A percentile compares a stretch with the other conserved stretches of the same genome.
Evolutionary conservation across 176 grass and related monocot genomes (phyloP).

Genomic region (Metroxylon sagu): DNA sequence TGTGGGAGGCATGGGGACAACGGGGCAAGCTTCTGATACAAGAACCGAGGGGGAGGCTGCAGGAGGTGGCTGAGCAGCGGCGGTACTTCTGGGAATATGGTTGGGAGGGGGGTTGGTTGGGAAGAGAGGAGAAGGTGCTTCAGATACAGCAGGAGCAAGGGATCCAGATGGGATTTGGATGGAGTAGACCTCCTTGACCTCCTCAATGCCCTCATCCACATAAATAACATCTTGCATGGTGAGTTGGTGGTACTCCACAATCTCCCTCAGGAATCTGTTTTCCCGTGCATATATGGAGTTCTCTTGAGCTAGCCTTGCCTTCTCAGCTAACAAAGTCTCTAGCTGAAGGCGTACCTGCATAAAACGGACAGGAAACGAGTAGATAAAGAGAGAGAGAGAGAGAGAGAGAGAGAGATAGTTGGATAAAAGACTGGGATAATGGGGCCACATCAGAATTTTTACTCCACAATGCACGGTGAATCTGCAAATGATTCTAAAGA

Average conservation of each 20-base stretch:
- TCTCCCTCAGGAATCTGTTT: conserved; percentile 91
- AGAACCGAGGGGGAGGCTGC: conserved; percentile 22
- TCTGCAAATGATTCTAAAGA: too few relatives aligned
- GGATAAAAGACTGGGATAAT: too few relatives aligned
- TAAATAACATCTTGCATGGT: conserved; percentile 98
- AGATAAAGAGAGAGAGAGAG: neutral
- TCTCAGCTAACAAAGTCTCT: conserved; percentile 82
- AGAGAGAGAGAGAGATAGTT: too few relatives aligned
- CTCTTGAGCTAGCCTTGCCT: conserved; percentile 82
- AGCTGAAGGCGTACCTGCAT: conserved; percentile 83
- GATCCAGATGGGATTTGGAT: conserved; percentile 43
- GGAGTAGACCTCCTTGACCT: conserved; percentile 82
- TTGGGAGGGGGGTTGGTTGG: neutral
- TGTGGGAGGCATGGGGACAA: conserved; percentile 39
- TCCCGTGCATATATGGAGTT: conserved; percentile 92
- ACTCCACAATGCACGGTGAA: too few relatives aligned
- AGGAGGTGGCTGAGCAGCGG: conserved; percentile 8
- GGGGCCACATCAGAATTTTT: too few relatives aligned
- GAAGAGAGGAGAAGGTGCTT: neutral
- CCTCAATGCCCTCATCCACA: conserved; percentile 93
- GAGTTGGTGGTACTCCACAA: conserved; percentile 96
- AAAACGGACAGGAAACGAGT: conserved; percentile 1
- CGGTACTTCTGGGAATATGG: conserved; percentile 27
- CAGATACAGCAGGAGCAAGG: conserved; percentile 12
- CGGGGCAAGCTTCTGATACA: conserved; percentile 40